phyloP scores from a whole-genome alignment of 306 rosid genomes.

The Prunus padus region DNA sequence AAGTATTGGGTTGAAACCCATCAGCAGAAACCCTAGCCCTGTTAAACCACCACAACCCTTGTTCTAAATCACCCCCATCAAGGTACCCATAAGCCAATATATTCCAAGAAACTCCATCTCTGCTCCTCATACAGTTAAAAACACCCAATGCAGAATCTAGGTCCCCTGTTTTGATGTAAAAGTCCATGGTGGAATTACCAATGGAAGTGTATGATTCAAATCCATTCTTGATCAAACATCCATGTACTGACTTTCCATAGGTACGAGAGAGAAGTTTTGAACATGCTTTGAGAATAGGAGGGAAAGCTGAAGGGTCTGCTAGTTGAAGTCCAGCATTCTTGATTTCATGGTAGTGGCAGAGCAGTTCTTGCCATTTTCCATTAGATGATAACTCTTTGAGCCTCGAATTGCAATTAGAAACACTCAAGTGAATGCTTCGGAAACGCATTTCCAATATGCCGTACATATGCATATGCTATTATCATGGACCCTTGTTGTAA shows the following conservation, averaged over 20 bases:
- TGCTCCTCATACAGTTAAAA: slow-evolving; percentile 24
- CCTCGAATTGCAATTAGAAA: slow-evolving; percentile 22
- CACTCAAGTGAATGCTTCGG: neutral
- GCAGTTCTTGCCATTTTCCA: slow-evolving; percentile 40
- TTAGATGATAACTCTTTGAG: slow-evolving; percentile 30
- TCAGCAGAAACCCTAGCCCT: slow-evolving; percentile 20
- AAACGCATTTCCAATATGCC: slow-evolving; percentile 27
- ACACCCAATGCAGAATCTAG: slow-evolving; percentile 33
- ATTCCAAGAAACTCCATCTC: slow-evolving; percentile 51
- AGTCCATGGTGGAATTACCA: slow-evolving; percentile 39
- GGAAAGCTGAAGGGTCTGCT: slow-evolving; percentile 27
- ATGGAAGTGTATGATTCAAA: slow-evolving; percentile 38
- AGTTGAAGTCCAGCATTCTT: slow-evolving; percentile 9
- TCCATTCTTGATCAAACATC: slow-evolving; percentile 36
- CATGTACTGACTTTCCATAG: slow-evolving; percentile 37
- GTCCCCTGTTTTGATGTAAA: slow-evolving; percentile 38
- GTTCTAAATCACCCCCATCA: slow-evolving; percentile 22
- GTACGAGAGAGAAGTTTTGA: slow-evolving; percentile 23
- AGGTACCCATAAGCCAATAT: slow-evolving; percentile 39
- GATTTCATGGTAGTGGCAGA: slow-evolving; percentile 29
- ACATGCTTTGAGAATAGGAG: slow-evolving; percentile 41
- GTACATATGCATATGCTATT: neutral
- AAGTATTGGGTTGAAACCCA: slow-evolving; percentile 41
- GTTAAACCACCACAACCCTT: slow-evolving; percentile 41
- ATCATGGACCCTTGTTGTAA: neutral